Evolutionary conservation across 1,284 basidiomycete genomes (phyloP), one percentile per base, ranked within the genome.

Genomic region (Ganoderma lingzhi): DNA sequence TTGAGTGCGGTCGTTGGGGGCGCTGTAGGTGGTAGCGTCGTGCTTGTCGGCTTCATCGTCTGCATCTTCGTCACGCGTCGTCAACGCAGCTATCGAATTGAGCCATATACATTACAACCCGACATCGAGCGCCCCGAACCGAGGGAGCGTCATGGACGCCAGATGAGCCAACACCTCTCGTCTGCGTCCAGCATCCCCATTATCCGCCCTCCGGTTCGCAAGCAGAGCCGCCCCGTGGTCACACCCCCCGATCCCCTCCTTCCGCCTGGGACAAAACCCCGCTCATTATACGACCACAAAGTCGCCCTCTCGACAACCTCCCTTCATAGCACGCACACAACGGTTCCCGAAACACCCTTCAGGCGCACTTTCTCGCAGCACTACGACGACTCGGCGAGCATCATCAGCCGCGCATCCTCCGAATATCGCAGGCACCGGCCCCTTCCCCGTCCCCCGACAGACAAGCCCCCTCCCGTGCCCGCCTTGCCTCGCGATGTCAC

Each of bases 21-120:
- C 14, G 59, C 39, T 8, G 59, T 30, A 28, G 59, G 59, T 23
- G 59, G 59, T 61, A 30, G 37, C 3, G 37, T 61, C 59, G 59
- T 61, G 23, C 59, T 61, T 4, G 19, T 61, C n/a, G 59, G 14
- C 23, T 42, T 61, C 59, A 39, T 42, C 39, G n/a, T n/a, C 23
- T n/a, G 42, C 23, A 44, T 61, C 23, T 41, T 61, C 59, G 12
- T 61, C 37, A 61, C 9, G 2, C 59, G 59, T 14, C 59, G 59
- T 8, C 59, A n/a, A 61, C 37, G 39, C 14, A 9, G n/a, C 6
- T 10, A 23, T 44, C 59, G 14, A 5, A 61, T 61, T 1, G 59
- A 61, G 6, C 59, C 59, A 28, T 61, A 42, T 23, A 39, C 39
- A 28, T 28, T 61, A 12, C 23, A 42, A 42, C 39, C 14, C 9